These are phyloP conservation scores for Sordariomycetes sp. DNA, from an alignment of 2,329 filamentous ascomycete species.

Conservation along the genomic window DNA sequence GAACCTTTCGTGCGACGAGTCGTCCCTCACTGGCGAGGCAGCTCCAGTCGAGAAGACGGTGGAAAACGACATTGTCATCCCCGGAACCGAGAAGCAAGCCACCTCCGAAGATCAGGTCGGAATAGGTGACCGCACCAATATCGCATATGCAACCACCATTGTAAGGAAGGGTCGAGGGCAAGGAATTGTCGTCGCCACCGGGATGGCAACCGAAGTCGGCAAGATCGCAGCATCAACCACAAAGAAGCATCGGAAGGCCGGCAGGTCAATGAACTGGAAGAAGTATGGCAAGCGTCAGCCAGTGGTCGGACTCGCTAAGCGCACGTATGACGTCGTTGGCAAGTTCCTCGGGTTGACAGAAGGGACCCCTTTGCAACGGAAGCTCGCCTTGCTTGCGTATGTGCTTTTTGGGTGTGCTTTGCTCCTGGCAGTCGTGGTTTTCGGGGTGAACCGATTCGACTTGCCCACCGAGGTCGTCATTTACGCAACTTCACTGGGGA, in stretches of 20 bases:
- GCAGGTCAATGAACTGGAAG: conserved; percentile 39
- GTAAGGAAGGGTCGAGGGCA: conserved; percentile 64
- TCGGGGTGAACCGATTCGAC: conserved; percentile 43
- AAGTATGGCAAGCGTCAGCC: conserved; percentile 42
- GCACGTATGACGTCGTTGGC: conserved; percentile 36
- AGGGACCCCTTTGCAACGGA: conserved; percentile 70
- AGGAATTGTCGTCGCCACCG: conserved; percentile 63
- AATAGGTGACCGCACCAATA: conserved; percentile 63
- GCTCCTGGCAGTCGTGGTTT: conserved; percentile 45
- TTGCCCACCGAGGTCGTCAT: conserved; percentile 42
- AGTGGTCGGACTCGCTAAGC: conserved; percentile 33
- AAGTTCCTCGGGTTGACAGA: conserved; percentile 51
- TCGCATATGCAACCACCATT: conserved; percentile 64
- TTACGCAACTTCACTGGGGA: conserved; percentile 46
- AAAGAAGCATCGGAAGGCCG: conserved; percentile 44
- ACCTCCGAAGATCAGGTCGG: conserved; percentile 40
- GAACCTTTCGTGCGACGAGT: conserved; percentile 73
- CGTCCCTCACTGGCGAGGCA: conserved; percentile 67
- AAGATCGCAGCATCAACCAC: conserved; percentile 50
- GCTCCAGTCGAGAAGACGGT: conserved; percentile 58
- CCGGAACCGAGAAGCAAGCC: conserved; percentile 33
- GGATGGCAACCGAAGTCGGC: conserved; percentile 62
- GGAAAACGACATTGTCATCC: conserved; percentile 32
- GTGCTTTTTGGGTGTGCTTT: conserved; percentile 63
- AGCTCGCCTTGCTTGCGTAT: conserved; percentile 67